Percentiles rank a stretch among this genome's conserved stretches.
phyloP scores from a whole-genome alignment of 73 alveolate species.

The Urostyla sp. region DNA sequence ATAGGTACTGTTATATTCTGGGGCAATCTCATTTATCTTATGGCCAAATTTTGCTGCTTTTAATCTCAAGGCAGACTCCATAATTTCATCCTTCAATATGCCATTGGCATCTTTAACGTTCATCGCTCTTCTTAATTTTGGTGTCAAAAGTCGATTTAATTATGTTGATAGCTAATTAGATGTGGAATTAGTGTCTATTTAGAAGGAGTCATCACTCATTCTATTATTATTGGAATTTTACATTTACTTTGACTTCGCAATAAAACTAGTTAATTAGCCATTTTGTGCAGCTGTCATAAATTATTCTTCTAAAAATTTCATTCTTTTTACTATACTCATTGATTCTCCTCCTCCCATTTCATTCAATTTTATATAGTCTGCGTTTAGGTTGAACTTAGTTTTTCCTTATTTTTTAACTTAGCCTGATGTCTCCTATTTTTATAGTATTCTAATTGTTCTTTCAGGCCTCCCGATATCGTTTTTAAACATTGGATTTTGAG shows the following conservation, averaged over 20 bases:
- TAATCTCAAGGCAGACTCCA: constrained; percentile 35
- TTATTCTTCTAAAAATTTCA: constrained; percentile 38
- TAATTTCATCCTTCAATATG: constrained; percentile 53
- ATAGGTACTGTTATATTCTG: constrained; percentile 31
- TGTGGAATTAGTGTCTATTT: neutral
- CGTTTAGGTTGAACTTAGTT: neutral
- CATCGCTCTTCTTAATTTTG: constrained; percentile 51
- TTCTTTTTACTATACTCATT: constrained; percentile 31
- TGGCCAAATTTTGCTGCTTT: constrained; percentile 72
- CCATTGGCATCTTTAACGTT: constrained; percentile 45
- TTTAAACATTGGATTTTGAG: constrained; percentile 34
- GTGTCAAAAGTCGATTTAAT: constrained; percentile 51
- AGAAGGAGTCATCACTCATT: constrained; percentile 35
- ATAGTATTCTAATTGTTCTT: constrained; percentile 52
- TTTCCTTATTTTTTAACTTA: neutral
- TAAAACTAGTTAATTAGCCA: neutral
- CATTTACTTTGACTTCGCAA: neutral
- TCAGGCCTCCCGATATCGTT: constrained; percentile 63
- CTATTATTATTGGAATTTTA: neutral
- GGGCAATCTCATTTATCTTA: constrained; percentile 33
- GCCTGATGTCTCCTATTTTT: neutral
- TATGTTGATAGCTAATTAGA: constrained; percentile 5
- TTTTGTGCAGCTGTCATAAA: constrained; percentile 36
- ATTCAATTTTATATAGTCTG: constrained; percentile 1
- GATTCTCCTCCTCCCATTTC: constrained; percentile 47